Percentiles rank a stretch among this genome's conserved stretches.
These are phyloP conservation scores for Trichoderma koningiopsis DNA, from an alignment of 2,329 filamentous ascomycete genomes.

Conservation along the genomic window DNA sequence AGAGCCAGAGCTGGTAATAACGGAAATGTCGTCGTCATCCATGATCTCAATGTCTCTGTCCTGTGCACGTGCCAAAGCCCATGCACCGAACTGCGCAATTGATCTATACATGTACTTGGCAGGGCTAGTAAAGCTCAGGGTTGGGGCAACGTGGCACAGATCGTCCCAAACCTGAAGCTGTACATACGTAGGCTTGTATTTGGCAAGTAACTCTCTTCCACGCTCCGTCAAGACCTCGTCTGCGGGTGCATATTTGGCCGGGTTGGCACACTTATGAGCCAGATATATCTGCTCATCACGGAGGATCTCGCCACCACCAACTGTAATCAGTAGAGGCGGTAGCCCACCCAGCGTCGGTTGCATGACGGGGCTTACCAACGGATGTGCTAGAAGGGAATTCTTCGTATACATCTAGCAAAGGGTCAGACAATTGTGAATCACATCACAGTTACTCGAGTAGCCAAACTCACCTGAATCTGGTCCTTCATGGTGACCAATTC, in stretches of 20 bases:
- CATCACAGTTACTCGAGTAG: neutral
- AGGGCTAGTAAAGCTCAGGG: slow-evolving; percentile 92
- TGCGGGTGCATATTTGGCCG: slow-evolving; percentile 71
- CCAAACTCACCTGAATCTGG: slow-evolving; percentile 74
- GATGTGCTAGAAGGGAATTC: slow-evolving; percentile 83
- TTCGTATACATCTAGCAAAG: slow-evolving; percentile 66
- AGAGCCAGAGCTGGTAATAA: slow-evolving; percentile 66
- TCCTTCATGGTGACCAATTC: slow-evolving; percentile 75
- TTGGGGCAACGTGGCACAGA: slow-evolving; percentile 88
- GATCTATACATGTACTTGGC: slow-evolving; percentile 96
- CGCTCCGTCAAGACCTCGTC: slow-evolving; percentile 64
- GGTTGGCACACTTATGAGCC: slow-evolving; percentile 91
- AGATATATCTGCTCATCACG: slow-evolving; percentile 94
- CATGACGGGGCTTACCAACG: slow-evolving; percentile 84
- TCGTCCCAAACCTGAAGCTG: slow-evolving; percentile 97
- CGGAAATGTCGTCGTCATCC: slow-evolving; percentile 74
- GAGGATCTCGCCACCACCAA: slow-evolving; percentile 84
- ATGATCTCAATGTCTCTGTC: slow-evolving; percentile 77
- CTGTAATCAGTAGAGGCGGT: slow-evolving; percentile 82
- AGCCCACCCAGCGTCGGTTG: slow-evolving; percentile 88
- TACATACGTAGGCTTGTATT: slow-evolving; percentile 82
- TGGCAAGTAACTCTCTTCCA: slow-evolving; percentile 60
- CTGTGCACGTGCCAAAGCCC: slow-evolving; percentile 83
- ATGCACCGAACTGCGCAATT: slow-evolving; percentile 89
- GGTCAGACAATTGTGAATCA: slow-evolving; percentile 24